Percentiles rank a stretch among this genome's conserved stretches.
Conservation (phyloP, 192 early-diverging fungal genomes). For the Podochytrium sp. region DNA sequence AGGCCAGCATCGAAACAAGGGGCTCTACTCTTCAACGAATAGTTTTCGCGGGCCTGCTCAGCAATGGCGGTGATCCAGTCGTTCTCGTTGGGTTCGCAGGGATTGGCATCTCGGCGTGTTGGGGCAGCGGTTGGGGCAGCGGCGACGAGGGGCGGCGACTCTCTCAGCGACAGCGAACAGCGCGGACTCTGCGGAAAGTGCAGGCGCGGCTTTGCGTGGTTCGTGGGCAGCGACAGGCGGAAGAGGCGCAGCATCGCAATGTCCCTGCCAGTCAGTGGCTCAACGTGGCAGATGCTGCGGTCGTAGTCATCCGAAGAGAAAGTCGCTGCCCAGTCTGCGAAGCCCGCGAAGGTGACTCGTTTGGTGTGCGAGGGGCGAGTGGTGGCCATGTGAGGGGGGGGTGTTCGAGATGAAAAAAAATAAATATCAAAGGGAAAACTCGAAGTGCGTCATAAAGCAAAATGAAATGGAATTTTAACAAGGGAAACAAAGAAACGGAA, state of each 20-base stretch:
- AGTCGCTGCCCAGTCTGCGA: background rate
- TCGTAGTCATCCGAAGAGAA: conserved; percentile 7
- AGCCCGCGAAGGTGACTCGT: background rate
- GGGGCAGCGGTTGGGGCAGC: background rate
- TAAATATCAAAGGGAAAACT: no score
- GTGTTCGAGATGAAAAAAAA: no score
- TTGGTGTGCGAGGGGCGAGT: no score
- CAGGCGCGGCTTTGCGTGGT: background rate
- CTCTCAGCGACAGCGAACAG: background rate
- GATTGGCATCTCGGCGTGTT: background rate
- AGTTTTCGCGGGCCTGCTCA: background rate
- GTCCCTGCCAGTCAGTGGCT: conserved; percentile 15
- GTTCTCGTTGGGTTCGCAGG: background rate
- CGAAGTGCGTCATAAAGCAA: no score
- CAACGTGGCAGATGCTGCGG: background rate
- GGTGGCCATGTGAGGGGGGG: no score
- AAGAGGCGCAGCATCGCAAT: conserved; percentile 15
- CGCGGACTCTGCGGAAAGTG: background rate
- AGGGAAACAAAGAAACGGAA: no score
- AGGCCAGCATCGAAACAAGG: background rate
- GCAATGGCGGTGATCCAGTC: conserved; percentile 11
- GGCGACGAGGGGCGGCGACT: background rate
- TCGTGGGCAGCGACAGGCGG: conserved; percentile 11
- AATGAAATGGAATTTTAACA: no score
- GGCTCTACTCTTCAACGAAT: background rate